phyloP scores from a whole-genome alignment of 2,329 filamentous ascomycete species.

The Cadophora luteo-olivacea region DNA sequence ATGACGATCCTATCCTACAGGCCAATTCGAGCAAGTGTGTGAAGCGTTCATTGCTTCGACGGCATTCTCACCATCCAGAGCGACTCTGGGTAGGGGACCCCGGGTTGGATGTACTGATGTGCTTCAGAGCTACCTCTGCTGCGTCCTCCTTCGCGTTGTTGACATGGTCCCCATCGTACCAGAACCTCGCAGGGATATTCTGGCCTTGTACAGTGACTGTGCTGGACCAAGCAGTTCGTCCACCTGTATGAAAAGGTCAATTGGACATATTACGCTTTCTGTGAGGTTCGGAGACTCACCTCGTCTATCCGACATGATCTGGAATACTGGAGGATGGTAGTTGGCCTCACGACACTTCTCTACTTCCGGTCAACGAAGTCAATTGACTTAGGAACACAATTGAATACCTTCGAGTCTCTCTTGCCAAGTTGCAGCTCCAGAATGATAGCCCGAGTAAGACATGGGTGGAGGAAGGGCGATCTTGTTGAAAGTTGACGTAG shows the following conservation, averaged over 20 bases:
- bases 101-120: conserved; percentile 53
- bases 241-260: conserved; percentile 60
- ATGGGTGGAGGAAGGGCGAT: conserved; percentile 34
- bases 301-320: conserved; percentile 77
- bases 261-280: conserved; percentile 30
- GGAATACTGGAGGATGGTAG: conserved; percentile 64
- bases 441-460: conserved; percentile 42
- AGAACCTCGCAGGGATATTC: conserved; percentile 76
- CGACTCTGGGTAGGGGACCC: conserved; percentile 51
- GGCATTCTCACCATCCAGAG: conserved; percentile 44
- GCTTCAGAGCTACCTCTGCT: conserved; percentile 78
- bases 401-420: conserved; percentile 48
- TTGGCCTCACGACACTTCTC: conserved; percentile 64
- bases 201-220: conserved; percentile 74
- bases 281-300: conserved; percentile 54
- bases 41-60: conserved; percentile 23
- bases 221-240: conserved; percentile 90
- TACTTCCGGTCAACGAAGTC: conserved; percentile 46
- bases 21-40: conserved; percentile 29
- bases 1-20: conserved; percentile 43
- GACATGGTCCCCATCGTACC: conserved; percentile 89
- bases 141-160: conserved; percentile 91
- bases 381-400: conserved; percentile 22
- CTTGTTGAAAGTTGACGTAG: conserved; percentile 22
- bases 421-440: conserved; percentile 44